These are phyloP conservation scores for Obba rivulosa DNA, from an alignment of 768 basidiomycete genomes.

Conservation along the genomic window DNA sequence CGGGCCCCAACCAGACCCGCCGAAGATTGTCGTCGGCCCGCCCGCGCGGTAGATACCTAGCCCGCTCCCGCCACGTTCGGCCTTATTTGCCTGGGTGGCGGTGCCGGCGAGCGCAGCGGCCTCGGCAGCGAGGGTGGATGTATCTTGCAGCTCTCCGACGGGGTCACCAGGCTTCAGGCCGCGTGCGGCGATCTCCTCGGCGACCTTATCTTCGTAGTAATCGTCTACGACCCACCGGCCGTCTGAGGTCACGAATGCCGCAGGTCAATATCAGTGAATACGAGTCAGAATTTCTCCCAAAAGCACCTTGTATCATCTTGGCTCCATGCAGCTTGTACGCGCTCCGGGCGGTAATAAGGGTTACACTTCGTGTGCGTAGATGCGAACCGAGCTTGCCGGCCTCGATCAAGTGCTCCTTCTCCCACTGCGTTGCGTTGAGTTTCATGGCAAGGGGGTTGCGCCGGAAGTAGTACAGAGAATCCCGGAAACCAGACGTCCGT, in stretches of 20 bases:
- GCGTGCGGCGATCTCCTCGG: constrained; percentile 70
- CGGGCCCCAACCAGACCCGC: constrained; percentile 76
- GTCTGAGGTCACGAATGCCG: constrained; percentile 39
- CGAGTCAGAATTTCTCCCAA: background rate
- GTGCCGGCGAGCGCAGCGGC: constrained; percentile 38
- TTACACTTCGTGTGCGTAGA: constrained; percentile 86
- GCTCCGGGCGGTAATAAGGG: constrained; percentile 87
- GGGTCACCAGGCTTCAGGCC: constrained; percentile 79
- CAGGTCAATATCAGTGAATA: no score
- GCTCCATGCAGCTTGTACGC: constrained; percentile 93
- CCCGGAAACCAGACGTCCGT: constrained; percentile 90
- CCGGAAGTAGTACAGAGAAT: constrained; percentile 97
- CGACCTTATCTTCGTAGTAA: constrained; percentile 86
- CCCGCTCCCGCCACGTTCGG: constrained; percentile 45
- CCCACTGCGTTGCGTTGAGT: constrained; percentile 80
- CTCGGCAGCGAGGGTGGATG: constrained; percentile 45
- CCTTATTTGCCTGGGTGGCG: constrained; percentile 37
- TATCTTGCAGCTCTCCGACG: constrained; percentile 80
- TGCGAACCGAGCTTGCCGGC: constrained; percentile 86
- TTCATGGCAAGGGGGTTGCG: constrained; percentile 88
- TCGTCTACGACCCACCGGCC: constrained; percentile 93
- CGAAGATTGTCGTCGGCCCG: constrained; percentile 91
- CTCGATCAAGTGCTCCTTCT: constrained; percentile 90
- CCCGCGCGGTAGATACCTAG: constrained; percentile 85
- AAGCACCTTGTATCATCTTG: constrained; percentile 79